A percentile compares a stretch with the other conserved stretches of the same genome.
Evolutionary conservation across 164 flowering plant species (phyloP).

Genomic region (Aristolochia californica): DNA sequence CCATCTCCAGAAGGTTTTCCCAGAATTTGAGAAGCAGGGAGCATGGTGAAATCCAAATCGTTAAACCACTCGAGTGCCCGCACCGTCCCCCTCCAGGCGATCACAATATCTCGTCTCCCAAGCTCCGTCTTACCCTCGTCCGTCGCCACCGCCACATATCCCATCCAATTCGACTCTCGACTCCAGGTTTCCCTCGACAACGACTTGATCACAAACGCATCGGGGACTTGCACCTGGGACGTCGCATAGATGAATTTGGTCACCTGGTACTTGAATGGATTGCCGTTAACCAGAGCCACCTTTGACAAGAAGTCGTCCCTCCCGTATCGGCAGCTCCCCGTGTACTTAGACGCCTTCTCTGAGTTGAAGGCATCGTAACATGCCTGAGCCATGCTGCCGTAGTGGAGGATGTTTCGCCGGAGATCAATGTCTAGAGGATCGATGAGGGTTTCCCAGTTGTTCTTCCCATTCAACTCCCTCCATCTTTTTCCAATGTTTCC

Average conservation of each 20-base stretch:
- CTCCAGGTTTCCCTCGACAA: conserved; percentile 33
- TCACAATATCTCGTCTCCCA: conserved; percentile 42
- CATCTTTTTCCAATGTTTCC: conserved; percentile 25
- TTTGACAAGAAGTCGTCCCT: conserved; percentile 16
- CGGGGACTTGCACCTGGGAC: conserved; percentile 21
- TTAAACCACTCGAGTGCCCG: conserved; percentile 27
- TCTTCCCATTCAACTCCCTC: conserved; percentile 38
- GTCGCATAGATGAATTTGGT: conserved; percentile 42
- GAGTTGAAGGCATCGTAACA: conserved; percentile 31
- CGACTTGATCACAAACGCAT: conserved; percentile 26
- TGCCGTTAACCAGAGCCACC: conserved; percentile 16
- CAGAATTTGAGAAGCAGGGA: conserved; percentile 21
- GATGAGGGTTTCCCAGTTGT: conserved; percentile 39
- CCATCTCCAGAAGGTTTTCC: background rate
- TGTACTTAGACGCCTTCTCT: conserved; percentile 23
- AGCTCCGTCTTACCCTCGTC: conserved; percentile 31
- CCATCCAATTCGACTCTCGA: conserved; percentile 42
- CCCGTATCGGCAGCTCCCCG: conserved; percentile 31
- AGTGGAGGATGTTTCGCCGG: conserved; percentile 36
- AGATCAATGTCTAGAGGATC: conserved; percentile 55
- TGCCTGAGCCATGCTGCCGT: conserved; percentile 35
- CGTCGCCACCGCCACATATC: conserved; percentile 48
- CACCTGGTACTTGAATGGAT: conserved; percentile 20
- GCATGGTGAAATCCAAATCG: conserved; percentile 24
- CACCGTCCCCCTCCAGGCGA: conserved; percentile 40